A percentile compares a stretch with the other conserved stretches of the same genome.
These are phyloP conservation scores for Pleurotus eryngii DNA, from an alignment of 768 basidiomycete species.

Conservation along the genomic window DNA sequence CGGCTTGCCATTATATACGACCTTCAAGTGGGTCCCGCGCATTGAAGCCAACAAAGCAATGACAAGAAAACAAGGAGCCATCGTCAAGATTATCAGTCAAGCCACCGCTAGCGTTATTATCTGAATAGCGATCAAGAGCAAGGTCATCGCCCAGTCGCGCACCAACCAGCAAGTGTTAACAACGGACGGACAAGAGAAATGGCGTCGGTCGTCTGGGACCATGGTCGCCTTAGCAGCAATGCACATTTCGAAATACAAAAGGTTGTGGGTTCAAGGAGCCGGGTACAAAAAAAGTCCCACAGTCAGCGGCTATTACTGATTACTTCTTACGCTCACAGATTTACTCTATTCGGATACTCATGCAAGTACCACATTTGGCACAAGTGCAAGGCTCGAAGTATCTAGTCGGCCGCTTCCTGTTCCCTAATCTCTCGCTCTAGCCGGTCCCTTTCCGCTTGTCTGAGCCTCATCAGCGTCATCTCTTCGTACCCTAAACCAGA, in stretches of 20 bases:
- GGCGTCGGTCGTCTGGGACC: background rate
- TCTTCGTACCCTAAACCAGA: conserved; percentile 72
- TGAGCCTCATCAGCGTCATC: conserved; percentile 73
- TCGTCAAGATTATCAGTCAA: conserved; percentile 1
- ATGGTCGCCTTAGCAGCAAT: conserved; percentile 6
- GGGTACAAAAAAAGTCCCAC: background rate
- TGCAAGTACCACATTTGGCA: background rate
- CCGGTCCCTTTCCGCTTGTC: conserved; percentile 76
- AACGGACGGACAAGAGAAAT: background rate
- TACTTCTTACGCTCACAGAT: background rate
- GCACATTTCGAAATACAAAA: background rate
- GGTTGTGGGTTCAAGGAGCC: background rate
- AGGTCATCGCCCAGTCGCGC: background rate
- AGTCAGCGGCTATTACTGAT: background rate
- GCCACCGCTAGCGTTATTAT: conserved; percentile 1
- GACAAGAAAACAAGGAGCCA: conserved; percentile 2
- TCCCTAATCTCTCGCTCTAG: conserved; percentile 76
- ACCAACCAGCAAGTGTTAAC: background rate
- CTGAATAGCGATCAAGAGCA: background rate
- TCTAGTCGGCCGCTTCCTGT: conserved; percentile 49
- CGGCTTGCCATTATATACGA: conserved; percentile 1
- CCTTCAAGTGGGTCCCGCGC: conserved; percentile 2
- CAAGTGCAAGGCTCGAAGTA: background rate
- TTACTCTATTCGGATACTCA: background rate
- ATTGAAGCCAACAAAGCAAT: conserved; percentile 5